phyloP scores from a whole-genome alignment of 768 basidiomycete genomes.

The Rubroboletus satanas region DNA sequence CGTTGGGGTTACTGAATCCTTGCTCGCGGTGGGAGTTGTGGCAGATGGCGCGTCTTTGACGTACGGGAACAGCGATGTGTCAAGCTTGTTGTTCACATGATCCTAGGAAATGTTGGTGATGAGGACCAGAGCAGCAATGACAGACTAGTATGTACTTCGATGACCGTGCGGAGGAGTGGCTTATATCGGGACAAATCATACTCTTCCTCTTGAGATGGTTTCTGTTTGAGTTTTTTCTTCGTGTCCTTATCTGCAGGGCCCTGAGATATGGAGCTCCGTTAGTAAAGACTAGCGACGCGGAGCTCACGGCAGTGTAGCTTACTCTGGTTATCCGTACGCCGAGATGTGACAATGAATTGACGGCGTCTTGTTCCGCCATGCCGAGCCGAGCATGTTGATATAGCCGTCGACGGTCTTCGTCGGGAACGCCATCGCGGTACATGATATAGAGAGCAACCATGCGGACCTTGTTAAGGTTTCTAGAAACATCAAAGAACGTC shows the following conservation, averaged over 20 bases:
- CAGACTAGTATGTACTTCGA: slow-evolving; percentile 59
- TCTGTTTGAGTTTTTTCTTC: slow-evolving; percentile 80
- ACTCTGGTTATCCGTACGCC: slow-evolving; percentile 86
- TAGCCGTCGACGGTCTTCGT: slow-evolving; percentile 89
- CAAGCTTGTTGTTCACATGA: slow-evolving; percentile 73
- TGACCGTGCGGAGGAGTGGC: slow-evolving; percentile 71
- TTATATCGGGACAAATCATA: slow-evolving; percentile 95
- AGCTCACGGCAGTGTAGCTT: slow-evolving; percentile 19
- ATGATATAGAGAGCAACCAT: slow-evolving; percentile 95
- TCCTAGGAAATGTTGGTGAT: slow-evolving; percentile 50
- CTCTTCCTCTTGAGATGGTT: slow-evolving; percentile 74
- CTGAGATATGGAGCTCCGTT: slow-evolving; percentile 35
- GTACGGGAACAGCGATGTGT: slow-evolving; percentile 81
- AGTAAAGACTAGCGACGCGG: neutral
- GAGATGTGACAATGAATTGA: slow-evolving; percentile 80
- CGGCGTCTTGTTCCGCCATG: slow-evolving; percentile 86
- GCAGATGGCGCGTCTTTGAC: slow-evolving; percentile 72
- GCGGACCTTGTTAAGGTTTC: slow-evolving; percentile 89
- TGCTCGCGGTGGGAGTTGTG: slow-evolving; percentile 41
- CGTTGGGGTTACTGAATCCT: slow-evolving; percentile 47
- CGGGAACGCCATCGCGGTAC: slow-evolving; percentile 94
- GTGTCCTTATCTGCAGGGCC: slow-evolving; percentile 71
- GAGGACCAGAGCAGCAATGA: neutral
- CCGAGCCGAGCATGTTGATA: slow-evolving; percentile 93
- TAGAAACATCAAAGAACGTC: slow-evolving; percentile 30